Base-by-base conservation (phyloP, 768 basidiomycete genomes). In the Lentinula edodes region DNA sequence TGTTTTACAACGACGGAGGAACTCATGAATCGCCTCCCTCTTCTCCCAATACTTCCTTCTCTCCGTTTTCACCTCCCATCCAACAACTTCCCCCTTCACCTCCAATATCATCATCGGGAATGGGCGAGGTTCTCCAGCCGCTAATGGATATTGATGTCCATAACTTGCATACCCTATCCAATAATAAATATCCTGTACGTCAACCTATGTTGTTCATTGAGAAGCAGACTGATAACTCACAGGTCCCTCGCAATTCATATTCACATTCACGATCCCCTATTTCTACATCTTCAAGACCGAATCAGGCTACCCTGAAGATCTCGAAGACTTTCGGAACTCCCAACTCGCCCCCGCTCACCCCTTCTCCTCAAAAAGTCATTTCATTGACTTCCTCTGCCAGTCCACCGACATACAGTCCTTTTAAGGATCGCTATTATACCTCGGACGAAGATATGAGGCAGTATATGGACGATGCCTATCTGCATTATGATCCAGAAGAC, bases 401-500 rank as follows among this genome's bases (percentile, higher is more conserved):
- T 59, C 34, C 9, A 32, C 58, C n/a, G 23, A 51, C 36, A 7
- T 38, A 13, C 18, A 48, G 46, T 38, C 34, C 35, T 36, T 13
- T 5, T 43, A 39, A 42, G 42, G 38, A 23, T 13, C 13, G 38
- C 38, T 5, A 18, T 39, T 45, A 20, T 41, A 56, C 13, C 6
- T 56, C 52, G 32, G 48, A 61, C 23, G 54, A 39, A 28, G 56
- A 64, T 48, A 50, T 58, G 45, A 20, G 46, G 16, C 32, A 59
- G 9, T 58, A 57, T 39, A n/a, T 28, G 60, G 72, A 75, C 62
- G 70, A 70, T 65, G 73, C 70, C 13, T 73, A 70, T 63, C 65
- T 76, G 36, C 75, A 75, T 68, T 76, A 71, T 62, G 71, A 74
- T 52, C 73, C 75, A 7, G 64, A 66, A n/a, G 43, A 53, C 56